Base-by-base conservation (phyloP, 176 grass and related monocot genomes). In the Tillandsia leiboldiana region DNA sequence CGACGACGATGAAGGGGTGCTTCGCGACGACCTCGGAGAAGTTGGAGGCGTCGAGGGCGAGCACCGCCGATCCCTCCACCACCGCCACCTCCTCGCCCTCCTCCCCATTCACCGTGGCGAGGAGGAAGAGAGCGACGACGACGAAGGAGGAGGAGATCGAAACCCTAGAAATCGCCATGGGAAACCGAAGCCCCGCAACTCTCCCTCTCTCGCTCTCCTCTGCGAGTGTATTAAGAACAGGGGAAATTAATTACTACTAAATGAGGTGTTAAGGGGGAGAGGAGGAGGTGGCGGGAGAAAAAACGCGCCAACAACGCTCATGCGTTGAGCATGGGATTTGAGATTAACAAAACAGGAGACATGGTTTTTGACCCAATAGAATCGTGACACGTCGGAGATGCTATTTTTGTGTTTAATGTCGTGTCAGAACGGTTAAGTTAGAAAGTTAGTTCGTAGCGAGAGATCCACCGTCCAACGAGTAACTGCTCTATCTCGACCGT, bases 1-100 rank as follows among this genome's bases (percentile, higher is more conserved):
- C 84, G 64, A 99, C 82, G 79, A 99, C 84, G 63, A 99, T 78
- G 77, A 99, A 90, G 26, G 87, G 84, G 79, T 99, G 84, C 62
- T 90, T 90, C 58, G 84, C 71, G 74, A 99, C 74, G 69, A 75
- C 85, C 15, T 99, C 84, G 1, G 81, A 73, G 82, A 99, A 99
- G 84, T 57, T 80, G 7, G 86, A 82, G 51, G 73, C 68, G 75
- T 86, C 87, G 3, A 99, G 90, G 12, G 90, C 88, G 67, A 99
- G 84, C 77, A 99, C 95, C 48, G 77, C 80, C 73, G 84, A 84
- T 50, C 11, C 74, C 66, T 78, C 88, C 20, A 9, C 57, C 14
- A 0, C 69, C 2, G 51, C 68, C 26, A 72, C 58, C 2, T 53
- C 71, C 14, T 62, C 74, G 3, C 26, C 12, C 62, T 51, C 48